phyloP scores from a whole-genome alignment of 2,329 filamentous ascomycete genomes.

The Cladophialophora psammophila region DNA sequence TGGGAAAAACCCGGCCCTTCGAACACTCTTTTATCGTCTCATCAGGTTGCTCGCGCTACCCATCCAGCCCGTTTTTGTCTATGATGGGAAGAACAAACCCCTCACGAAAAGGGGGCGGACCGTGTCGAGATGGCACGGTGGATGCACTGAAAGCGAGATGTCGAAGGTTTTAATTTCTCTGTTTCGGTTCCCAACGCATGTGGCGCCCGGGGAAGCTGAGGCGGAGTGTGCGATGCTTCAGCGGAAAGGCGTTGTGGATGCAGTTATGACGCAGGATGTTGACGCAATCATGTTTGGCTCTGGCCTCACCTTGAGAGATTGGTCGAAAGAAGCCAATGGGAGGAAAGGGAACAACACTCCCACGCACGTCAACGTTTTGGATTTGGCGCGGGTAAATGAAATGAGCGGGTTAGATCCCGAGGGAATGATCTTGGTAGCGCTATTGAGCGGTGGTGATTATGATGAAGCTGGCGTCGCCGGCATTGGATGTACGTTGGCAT shows the following conservation, averaged over 20 bases:
- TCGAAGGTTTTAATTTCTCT: conserved; percentile 83
- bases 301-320: conserved; percentile 77
- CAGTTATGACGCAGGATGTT: conserved; percentile 93
- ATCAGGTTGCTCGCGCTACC: conserved; percentile 76
- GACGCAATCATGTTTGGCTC: conserved; percentile 98
- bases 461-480: conserved; percentile 84
- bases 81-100: conserved; percentile 86
- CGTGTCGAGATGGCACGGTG: conserved; percentile 59
- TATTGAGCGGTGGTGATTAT: conserved; percentile 97
- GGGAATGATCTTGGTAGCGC: conserved; percentile 90
- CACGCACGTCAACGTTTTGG: conserved; percentile 86
- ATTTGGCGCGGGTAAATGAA: conserved; percentile 65
- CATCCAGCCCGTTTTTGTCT: conserved; percentile 89
- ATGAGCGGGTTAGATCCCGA: conserved; percentile 76
- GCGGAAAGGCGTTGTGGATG: conserved; percentile 82
- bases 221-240: conserved; percentile 93
- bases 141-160: conserved; percentile 71
- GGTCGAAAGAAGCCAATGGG: conserved; percentile 74
- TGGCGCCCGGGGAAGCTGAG: conserved; percentile 93
- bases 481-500: conserved; percentile 86
- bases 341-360: conserved; percentile 69
- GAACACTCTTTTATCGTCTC: conserved; percentile 92
- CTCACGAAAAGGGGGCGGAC: conserved; percentile 86
- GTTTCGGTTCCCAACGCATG: conserved; percentile 83
- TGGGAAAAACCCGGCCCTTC: conserved; percentile 85